These are phyloP conservation scores for Coelastrella sp. DNA, from an alignment of 139 green algal genomes.

Conservation along the genomic window DNA sequence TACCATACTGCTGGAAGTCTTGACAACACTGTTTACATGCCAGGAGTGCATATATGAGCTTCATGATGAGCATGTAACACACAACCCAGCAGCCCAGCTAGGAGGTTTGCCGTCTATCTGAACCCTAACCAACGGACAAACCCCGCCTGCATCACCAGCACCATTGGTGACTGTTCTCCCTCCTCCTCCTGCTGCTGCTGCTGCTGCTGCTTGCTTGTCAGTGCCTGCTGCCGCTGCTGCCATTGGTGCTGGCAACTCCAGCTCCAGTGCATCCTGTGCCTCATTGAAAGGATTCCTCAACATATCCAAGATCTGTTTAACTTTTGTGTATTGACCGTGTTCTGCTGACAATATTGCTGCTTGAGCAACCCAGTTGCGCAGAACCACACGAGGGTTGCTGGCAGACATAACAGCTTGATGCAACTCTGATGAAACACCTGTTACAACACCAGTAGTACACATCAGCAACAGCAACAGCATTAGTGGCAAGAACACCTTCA, in stretches of 20 bases:
- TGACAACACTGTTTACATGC: too few relatives aligned
- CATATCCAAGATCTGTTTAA: slow-evolving; percentile 49
- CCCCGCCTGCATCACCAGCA: not conserved
- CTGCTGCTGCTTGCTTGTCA: slow-evolving; percentile 8
- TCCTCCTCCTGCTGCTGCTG: not conserved
- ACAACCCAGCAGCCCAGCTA: slow-evolving; percentile 55
- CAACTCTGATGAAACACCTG: slow-evolving; percentile 13
- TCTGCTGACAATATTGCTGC: slow-evolving; percentile 65
- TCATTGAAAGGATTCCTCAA: slow-evolving; percentile 62
- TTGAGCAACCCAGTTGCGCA: slow-evolving; percentile 73
- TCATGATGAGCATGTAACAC: slow-evolving; percentile 65
- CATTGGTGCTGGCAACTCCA: not conserved
- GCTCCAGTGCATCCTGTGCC: slow-evolving; percentile 29
- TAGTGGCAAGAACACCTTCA: too few relatives aligned
- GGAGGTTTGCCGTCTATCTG: slow-evolving; percentile 60
- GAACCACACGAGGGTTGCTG: slow-evolving; percentile 71
- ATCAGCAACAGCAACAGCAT: not conserved
- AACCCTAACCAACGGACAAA: slow-evolving; percentile 29
- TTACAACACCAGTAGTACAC: not conserved
- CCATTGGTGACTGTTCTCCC: not conserved
- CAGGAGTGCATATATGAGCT: not conserved
- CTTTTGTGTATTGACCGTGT: slow-evolving; percentile 53
- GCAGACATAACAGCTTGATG: slow-evolving; percentile 57
- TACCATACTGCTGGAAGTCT: too few relatives aligned
- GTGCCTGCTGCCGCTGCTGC: not conserved